These are phyloP conservation scores for Coniochaeta sp. DNA, from an alignment of 2,329 filamentous ascomycete genomes.

Conservation along the genomic window DNA sequence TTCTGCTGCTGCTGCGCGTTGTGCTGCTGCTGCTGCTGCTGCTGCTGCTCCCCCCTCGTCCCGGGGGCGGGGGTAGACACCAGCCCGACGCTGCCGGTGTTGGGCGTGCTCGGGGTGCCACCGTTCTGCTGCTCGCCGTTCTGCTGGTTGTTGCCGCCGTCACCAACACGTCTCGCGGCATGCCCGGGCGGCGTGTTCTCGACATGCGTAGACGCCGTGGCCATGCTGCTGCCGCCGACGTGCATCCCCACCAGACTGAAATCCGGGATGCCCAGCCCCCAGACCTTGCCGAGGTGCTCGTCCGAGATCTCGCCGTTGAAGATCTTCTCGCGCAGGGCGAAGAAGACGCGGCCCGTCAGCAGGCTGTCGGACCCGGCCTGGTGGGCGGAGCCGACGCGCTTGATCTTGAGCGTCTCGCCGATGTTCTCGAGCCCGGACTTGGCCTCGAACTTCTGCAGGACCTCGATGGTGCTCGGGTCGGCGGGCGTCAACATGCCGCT, in stretches of 20 bases:
- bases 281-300: slow-evolving; percentile 84
- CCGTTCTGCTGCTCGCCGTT: slow-evolving; percentile 28
- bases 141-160: slow-evolving; percentile 21
- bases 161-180: slow-evolving; percentile 19
- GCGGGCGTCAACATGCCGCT: slow-evolving; percentile 55
- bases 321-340: slow-evolving; percentile 82
- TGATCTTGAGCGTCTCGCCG: slow-evolving; percentile 85
- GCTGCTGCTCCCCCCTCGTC: slow-evolving; percentile 6
- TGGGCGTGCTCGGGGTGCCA: slow-evolving; percentile 53
- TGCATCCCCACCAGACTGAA: slow-evolving; percentile 30
- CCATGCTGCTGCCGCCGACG: slow-evolving; percentile 9
- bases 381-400: slow-evolving; percentile 79
- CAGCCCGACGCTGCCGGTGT: slow-evolving; percentile 46
- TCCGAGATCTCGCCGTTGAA: slow-evolving; percentile 77
- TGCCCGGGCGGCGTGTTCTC: slow-evolving; percentile 11
- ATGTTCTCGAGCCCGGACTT: slow-evolving; percentile 92
- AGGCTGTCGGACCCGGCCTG: slow-evolving; percentile 91
- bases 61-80: slow-evolving; percentile 57
- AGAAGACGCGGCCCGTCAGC: slow-evolving; percentile 90
- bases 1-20: slow-evolving; percentile 36
- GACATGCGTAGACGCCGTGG: slow-evolving; percentile 29
- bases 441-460: slow-evolving; percentile 77
- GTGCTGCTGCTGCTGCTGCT: slow-evolving; percentile 24
- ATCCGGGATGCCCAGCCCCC: slow-evolving; percentile 77
- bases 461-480: slow-evolving; percentile 60